Base-by-base conservation (phyloP, 192 early-diverging fungal genomes). In the Dimargaris cristalligena region DNA sequence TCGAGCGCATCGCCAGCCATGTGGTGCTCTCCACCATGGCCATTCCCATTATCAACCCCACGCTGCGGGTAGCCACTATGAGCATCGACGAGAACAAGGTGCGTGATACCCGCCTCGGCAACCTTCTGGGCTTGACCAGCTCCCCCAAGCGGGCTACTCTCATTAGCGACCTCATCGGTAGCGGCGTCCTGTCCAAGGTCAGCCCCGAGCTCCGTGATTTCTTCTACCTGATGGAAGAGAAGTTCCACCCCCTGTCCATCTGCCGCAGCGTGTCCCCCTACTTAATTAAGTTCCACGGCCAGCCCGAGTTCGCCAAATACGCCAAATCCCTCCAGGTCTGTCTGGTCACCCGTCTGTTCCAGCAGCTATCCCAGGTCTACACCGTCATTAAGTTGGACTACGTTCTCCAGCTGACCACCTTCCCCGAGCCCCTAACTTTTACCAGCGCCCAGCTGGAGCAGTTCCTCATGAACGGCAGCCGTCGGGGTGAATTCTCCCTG, bases 311-410 rank as follows among this genome's bases (percentile, higher is more conserved):
- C 52, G 70, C 75, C 64, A 90, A 86, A 71, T 99, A 99, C 67
- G 87, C 91, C 44, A 82, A 84, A 58, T 89, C 92, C 54, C 81
- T 99, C 65, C 91, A 94, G 74, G 81, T 92, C 63, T 94, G 97
- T 46, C 88, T 97, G 59, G 74, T 97, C 55, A 97, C 96, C n/a
- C 88, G 93, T 13, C 79, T 99, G 34, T 76, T 99, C 67, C 94
- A 99, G 74, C 93, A 92, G 77, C 74, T 98, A 32, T 95, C 94
- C 47, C 91, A 97, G 78, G 92, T 99, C 51, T 99, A 99, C 80
- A 90, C 91, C 48, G 86, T 87, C 62, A 84, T 99, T 70, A 88
- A 93, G 78, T 83, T 99, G 34, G 93, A 94, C 61, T 86, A 88
- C 76, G 81, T 99, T 45, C 78, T 93, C 34, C 72, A 88, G 30